Evolutionary conservation across 1,284 basidiomycete genomes (phyloP).

Genomic region (Puccinia coronata): DNA sequence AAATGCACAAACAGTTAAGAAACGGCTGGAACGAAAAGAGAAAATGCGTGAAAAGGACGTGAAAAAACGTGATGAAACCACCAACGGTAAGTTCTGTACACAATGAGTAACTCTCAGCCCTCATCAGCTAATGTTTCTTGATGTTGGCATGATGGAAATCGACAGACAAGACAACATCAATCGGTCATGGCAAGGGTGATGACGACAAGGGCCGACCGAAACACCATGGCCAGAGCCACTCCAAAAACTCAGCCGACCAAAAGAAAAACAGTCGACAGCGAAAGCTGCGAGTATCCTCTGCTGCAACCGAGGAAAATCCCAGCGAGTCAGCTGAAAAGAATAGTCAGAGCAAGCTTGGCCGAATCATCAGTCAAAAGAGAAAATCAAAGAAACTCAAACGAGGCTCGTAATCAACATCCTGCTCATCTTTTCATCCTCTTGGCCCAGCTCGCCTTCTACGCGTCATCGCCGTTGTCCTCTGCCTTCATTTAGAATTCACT

Average conservation of each 20-base stretch:
- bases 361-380: slow-evolving; percentile 34
- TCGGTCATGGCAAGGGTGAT: not conserved
- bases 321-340: not conserved
- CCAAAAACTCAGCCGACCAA: not conserved
- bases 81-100: not conserved
- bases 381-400: slow-evolving; percentile 10
- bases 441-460: not conserved
- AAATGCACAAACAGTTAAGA: slow-evolving; percentile 81
- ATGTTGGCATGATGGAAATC: not conserved
- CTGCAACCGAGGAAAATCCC: not conserved
- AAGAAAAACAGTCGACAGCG: slow-evolving; percentile 3
- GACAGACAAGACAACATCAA: not conserved
- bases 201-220: not conserved
- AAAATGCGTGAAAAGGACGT: slow-evolving; percentile 20
- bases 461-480: not conserved
- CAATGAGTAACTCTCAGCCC: not conserved
- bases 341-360: slow-evolving; percentile 18
- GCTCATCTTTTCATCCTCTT: not conserved
- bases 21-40: slow-evolving; percentile 63
- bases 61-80: not conserved
- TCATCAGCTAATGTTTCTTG: not conserved
- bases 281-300: slow-evolving; percentile 11
- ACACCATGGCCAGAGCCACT: not conserved
- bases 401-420: not conserved
- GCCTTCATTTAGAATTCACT: not conserved